A percentile compares a stretch with the other conserved stretches of the same genome.
Conservation (phyloP, 345 rosid genomes). For the Heritiera littoralis region DNA sequence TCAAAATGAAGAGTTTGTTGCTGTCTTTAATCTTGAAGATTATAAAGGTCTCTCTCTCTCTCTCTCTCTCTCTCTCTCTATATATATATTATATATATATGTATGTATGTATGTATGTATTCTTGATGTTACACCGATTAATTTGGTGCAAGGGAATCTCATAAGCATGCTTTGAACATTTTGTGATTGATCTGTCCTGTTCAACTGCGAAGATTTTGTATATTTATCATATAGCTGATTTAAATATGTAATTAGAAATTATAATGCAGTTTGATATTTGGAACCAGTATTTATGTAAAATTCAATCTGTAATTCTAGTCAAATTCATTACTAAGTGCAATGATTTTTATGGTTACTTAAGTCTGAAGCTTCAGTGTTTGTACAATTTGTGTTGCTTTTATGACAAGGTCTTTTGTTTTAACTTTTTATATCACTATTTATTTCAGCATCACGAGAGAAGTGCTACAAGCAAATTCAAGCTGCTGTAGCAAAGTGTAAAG, state of each 20-base stretch:
- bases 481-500: conserved; percentile 82
- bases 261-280: conserved; percentile 4
- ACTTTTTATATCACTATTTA: background rate
- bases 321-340: background rate
- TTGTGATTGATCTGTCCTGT: conserved; percentile 10
- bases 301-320: background rate
- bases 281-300: background rate
- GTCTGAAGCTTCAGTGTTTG: background rate
- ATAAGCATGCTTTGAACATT: background rate
- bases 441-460: conserved; percentile 85
- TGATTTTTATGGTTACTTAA: background rate
- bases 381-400: background rate
- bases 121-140: background rate
- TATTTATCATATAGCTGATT: background rate
- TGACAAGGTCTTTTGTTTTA: conserved; percentile 8
- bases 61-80: background rate
- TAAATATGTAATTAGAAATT: background rate
- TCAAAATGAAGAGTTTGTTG: conserved; percentile 80
- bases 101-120: background rate
- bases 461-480: conserved; percentile 93
- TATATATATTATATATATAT: too few relatives aligned
- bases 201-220: background rate
- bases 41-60: conserved; percentile 62
- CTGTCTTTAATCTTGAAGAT: conserved; percentile 89
- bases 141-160: background rate